Conservation (phyloP, 1,139 yeast genomes). For the Candida pseudoviswanathii region DNA sequence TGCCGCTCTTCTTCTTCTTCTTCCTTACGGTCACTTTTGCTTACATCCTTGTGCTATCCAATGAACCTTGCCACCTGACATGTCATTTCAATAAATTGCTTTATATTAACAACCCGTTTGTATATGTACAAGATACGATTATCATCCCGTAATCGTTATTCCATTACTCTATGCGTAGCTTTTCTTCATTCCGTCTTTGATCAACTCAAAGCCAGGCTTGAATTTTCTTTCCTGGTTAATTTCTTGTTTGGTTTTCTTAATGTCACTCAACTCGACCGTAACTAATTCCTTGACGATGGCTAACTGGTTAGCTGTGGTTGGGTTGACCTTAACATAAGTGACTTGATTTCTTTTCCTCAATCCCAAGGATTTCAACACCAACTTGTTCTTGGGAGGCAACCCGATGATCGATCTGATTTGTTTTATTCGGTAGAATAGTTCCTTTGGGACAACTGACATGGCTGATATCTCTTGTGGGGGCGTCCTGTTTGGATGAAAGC, state of each 20-base stretch:
- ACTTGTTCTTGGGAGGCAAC: conserved; percentile 67
- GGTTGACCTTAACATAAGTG: conserved; percentile 72
- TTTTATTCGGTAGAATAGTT: conserved; percentile 58
- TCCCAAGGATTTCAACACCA: conserved; percentile 73
- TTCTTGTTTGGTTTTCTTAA: conserved; percentile 48
- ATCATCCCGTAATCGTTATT: background rate
- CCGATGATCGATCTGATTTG: conserved; percentile 86
- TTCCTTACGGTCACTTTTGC: background rate
- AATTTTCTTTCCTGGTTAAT: conserved; percentile 60
- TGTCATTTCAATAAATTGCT: background rate
- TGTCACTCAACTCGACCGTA: conserved; percentile 74
- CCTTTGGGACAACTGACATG: conserved; percentile 15
- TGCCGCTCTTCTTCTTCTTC: too few relatives aligned
- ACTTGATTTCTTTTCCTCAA: conserved; percentile 73
- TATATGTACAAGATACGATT: background rate
- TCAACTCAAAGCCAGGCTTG: conserved; percentile 57
- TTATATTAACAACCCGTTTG: background rate
- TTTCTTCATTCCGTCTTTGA: conserved; percentile 18
- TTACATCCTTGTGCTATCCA: too few relatives aligned
- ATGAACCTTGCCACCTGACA: background rate
- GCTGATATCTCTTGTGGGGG: background rate
- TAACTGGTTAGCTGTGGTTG: conserved; percentile 83
- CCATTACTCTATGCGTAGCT: conserved; percentile 4
- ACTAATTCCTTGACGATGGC: conserved; percentile 85
- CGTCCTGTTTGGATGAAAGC: background rate